Evolutionary conservation across 148 eudicot species (phyloP).

Genomic region (Dysphania ambrosioides): DNA sequence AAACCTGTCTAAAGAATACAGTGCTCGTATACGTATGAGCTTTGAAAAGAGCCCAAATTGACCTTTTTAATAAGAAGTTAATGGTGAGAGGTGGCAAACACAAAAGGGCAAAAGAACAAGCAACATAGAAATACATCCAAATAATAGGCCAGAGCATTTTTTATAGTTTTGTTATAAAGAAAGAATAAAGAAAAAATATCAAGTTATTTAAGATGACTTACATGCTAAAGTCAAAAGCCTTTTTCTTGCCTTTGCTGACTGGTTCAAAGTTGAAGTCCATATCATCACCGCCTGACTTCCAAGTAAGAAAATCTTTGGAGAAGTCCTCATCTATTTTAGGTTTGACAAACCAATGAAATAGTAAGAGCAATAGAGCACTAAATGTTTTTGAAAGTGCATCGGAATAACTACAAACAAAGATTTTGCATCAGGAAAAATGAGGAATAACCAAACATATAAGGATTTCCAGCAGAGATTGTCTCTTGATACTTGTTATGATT

Average conservation of each 20-base stretch:
- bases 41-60: not conserved
- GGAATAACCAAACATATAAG: not conserved
- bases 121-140: not conserved
- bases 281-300: constrained; percentile 65
- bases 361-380: not conserved
- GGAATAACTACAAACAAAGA: not conserved
- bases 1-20: constrained; percentile 3
- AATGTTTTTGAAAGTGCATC: not conserved
- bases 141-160: not conserved
- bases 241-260: constrained; percentile 61
- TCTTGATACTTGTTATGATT: not conserved
- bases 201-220: constrained; percentile 38
- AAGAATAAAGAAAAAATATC: constrained; percentile 1
- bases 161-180: constrained; percentile 8
- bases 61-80: not conserved
- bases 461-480: not conserved
- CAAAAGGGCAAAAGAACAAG: constrained; percentile 5
- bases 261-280: constrained; percentile 79
- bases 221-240: constrained; percentile 71
- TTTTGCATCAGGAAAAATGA: not conserved
- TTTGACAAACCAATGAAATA: not conserved
- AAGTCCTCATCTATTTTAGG: constrained; percentile 58
- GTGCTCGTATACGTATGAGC: no score
- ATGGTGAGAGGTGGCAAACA: not conserved
- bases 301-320: constrained; percentile 72